These are phyloP conservation scores for Sclerotinia borealis DNA, from an alignment of 2,329 filamentous ascomycete genomes.

Conservation along the genomic window DNA sequence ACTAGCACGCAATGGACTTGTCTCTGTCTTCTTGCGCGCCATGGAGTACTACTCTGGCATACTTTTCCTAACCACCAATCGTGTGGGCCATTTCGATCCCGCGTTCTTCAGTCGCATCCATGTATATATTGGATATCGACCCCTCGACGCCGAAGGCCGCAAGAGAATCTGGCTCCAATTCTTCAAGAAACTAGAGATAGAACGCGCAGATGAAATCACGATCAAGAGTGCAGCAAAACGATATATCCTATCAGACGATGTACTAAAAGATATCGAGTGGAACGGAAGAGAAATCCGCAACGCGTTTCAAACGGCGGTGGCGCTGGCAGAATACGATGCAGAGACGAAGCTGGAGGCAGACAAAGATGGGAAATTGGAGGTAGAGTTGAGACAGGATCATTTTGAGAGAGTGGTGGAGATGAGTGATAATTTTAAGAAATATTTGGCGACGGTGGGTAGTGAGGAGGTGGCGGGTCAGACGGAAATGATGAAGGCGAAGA, in stretches of 20 bases:
- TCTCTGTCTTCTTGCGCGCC: slow-evolving; percentile 36
- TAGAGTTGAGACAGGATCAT: slow-evolving; percentile 19
- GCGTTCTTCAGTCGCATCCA: slow-evolving; percentile 37
- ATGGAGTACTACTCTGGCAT: slow-evolving; percentile 40
- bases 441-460: slow-evolving; percentile 16
- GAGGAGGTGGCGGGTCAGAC: not conserved
- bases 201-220: slow-evolving; percentile 17
- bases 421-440: slow-evolving; percentile 22
- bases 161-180: slow-evolving; percentile 30
- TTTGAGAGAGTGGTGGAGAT: slow-evolving; percentile 24
- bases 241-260: slow-evolving; percentile 19
- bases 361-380: not conserved
- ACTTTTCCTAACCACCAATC: slow-evolving; percentile 39
- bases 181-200: slow-evolving; percentile 20
- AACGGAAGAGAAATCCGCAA: slow-evolving; percentile 29
- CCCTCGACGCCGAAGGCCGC: slow-evolving; percentile 22
- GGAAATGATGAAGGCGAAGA: slow-evolving; percentile 10
- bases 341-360: not conserved
- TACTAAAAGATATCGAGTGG: slow-evolving; percentile 22
- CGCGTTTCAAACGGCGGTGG: slow-evolving; percentile 26
- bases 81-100: slow-evolving; percentile 36
- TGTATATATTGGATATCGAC: slow-evolving; percentile 32
- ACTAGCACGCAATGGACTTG: slow-evolving; percentile 33
- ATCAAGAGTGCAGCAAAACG: slow-evolving; percentile 17
- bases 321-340: slow-evolving; percentile 23